Conservation (phyloP, 805 yeast genomes). For the Nakazawaea ishiwadae region DNA sequence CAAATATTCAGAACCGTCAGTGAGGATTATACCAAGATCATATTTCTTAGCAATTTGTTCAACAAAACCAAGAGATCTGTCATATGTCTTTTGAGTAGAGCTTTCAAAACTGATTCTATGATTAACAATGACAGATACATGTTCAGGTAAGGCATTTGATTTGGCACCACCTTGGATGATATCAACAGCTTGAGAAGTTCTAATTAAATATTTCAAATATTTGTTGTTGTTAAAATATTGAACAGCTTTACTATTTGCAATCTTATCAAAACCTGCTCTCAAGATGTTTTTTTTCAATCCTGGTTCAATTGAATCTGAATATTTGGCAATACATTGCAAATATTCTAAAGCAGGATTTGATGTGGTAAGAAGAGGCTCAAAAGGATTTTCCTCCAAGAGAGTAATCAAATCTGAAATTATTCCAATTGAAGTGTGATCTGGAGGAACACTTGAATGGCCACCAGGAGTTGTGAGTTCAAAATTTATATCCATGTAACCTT, state of each 20-base stretch:
- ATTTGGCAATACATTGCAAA: slow-evolving; percentile 61
- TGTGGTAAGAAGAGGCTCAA: slow-evolving; percentile 37
- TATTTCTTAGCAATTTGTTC: slow-evolving; percentile 39
- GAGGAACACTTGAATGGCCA: slow-evolving; percentile 57
- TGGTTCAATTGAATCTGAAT: slow-evolving; percentile 28
- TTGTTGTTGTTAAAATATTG: slow-evolving; percentile 11
- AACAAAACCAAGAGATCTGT: slow-evolving; percentile 32
- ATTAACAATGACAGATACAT: slow-evolving; percentile 48
- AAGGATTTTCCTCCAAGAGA: slow-evolving; percentile 54
- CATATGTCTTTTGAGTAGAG: slow-evolving; percentile 35
- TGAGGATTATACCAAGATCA: slow-evolving; percentile 41
- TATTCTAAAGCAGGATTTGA: slow-evolving; percentile 57
- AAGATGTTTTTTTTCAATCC: slow-evolving; percentile 25
- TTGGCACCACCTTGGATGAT: slow-evolving; percentile 69
- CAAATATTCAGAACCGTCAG: slow-evolving; percentile 24
- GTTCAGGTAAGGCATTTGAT: slow-evolving; percentile 73
- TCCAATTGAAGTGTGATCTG: slow-evolving; percentile 76
- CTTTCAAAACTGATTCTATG: slow-evolving; percentile 62
- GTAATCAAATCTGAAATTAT: slow-evolving; percentile 56
- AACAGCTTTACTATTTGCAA: slow-evolving; percentile 29
- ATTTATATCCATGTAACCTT: slow-evolving; percentile 34
- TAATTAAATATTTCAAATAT: slow-evolving; percentile 32
- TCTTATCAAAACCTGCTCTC: slow-evolving; percentile 31
- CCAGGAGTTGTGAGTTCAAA: slow-evolving; percentile 52
- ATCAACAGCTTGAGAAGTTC: slow-evolving; percentile 67